These are phyloP conservation scores for Mortierella sp. DNA, from an alignment of 371 early-diverging fungal species.

Conservation along the genomic window DNA sequence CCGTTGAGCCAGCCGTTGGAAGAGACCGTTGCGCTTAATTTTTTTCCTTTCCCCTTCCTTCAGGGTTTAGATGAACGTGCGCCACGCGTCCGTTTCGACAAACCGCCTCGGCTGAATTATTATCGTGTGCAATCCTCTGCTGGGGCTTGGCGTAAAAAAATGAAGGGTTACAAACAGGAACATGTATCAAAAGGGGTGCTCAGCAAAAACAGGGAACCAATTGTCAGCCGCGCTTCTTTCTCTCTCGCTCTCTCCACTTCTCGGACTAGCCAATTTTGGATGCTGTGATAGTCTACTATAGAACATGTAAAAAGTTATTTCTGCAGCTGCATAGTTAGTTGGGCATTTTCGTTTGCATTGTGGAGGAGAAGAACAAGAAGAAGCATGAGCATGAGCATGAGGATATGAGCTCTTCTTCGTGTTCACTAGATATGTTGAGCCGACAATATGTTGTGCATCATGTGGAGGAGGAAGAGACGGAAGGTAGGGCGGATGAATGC, in stretches of 20 bases:
- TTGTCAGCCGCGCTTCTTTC: background rate
- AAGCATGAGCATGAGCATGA: background rate
- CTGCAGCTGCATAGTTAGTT: background rate
- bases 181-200: background rate
- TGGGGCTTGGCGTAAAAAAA: background rate
- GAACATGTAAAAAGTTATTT: no score
- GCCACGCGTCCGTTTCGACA: background rate
- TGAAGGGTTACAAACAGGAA: background rate
- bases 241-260: background rate
- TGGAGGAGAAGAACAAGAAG: background rate
- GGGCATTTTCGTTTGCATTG: background rate
- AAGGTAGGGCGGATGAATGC: background rate
- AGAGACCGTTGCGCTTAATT: background rate
- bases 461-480: background rate
- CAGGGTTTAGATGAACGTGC: background rate
- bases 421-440: slow-evolving; percentile 2
- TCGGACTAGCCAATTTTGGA: background rate
- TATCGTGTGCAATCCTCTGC: background rate
- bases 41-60: background rate
- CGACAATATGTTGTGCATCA: background rate
- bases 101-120: background rate
- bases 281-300: background rate
- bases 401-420: background rate
- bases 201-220: background rate
- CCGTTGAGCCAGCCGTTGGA: background rate